phyloP scores from a whole-genome alignment of 1,139 yeast genomes.

The Nakaseomyces kungkrabaensis region DNA sequence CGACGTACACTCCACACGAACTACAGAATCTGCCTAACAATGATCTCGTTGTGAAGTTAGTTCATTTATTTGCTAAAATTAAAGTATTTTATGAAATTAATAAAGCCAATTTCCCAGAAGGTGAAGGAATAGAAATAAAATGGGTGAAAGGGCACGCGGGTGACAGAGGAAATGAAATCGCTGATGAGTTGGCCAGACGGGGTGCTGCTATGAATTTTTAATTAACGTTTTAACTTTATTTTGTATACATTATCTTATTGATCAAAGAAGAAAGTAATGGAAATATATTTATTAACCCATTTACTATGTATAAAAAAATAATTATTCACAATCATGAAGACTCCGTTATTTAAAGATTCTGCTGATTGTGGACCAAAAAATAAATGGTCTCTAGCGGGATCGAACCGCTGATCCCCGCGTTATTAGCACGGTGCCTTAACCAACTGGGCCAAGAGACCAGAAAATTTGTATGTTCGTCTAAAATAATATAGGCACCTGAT shows the following conservation, averaged over 20 bases:
- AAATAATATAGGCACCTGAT: neutral
- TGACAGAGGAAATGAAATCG: slow-evolving; percentile 59
- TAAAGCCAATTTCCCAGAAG: slow-evolving; percentile 15
- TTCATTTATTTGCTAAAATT: slow-evolving; percentile 21
- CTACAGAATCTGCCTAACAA: slow-evolving; percentile 24
- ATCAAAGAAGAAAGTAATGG: neutral
- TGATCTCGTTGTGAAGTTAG: slow-evolving; percentile 20
- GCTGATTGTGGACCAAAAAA: slow-evolving; percentile 3
- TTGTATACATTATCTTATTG: too few species aligned
- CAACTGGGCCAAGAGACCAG: slow-evolving; percentile 29
- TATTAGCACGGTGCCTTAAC: slow-evolving; percentile 29
- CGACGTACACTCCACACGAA: slow-evolving; percentile 30
- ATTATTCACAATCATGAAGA: too few species aligned
- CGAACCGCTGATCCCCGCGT: slow-evolving; percentile 30
- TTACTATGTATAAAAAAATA: too few species aligned
- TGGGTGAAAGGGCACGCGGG: slow-evolving; percentile 75
- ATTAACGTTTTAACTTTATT: neutral
- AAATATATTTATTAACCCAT: too few species aligned
- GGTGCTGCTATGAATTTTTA: slow-evolving; percentile 36
- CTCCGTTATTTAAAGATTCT: too few species aligned
- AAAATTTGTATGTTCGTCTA: neutral
- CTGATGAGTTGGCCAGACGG: slow-evolving; percentile 61
- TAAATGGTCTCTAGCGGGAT: slow-evolving; percentile 28
- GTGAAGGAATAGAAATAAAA: slow-evolving; percentile 33
- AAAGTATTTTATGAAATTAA: slow-evolving; percentile 26